phyloP scores from a whole-genome alignment of 2,329 filamentous ascomycete species.

The Aspergillus felis region DNA sequence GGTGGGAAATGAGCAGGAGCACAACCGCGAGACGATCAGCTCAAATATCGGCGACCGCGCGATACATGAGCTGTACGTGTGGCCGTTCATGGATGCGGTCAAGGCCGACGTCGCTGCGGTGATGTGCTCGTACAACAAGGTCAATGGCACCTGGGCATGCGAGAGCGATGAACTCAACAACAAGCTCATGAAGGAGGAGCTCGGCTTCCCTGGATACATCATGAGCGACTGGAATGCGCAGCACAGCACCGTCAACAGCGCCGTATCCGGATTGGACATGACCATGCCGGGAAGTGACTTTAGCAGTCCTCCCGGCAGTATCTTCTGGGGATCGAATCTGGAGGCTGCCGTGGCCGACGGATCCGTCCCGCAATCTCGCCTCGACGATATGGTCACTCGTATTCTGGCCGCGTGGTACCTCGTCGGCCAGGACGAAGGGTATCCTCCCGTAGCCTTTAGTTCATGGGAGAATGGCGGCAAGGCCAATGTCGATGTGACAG shows the following conservation, averaged over 20 bases:
- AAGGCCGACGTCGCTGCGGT: constrained; percentile 57
- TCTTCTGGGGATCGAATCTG: constrained; percentile 38
- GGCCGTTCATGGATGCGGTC: constrained; percentile 73
- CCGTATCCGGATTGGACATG: constrained; percentile 76
- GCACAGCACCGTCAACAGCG: constrained; percentile 63
- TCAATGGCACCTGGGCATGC: constrained; percentile 78
- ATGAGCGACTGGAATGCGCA: constrained; percentile 79
- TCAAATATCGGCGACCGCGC: constrained; percentile 67
- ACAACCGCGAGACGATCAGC: constrained; percentile 24
- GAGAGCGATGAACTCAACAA: constrained; percentile 76
- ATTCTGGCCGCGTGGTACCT: constrained; percentile 50
- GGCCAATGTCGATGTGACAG: constrained; percentile 35
- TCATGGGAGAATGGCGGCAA: constrained; percentile 43
- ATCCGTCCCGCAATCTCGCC: constrained; percentile 50
- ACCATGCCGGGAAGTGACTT: constrained; percentile 65
- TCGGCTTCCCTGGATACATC: constrained; percentile 77
- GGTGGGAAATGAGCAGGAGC: constrained; percentile 66
- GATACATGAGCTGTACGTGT: constrained; percentile 70
- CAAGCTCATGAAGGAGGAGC: constrained; percentile 70
- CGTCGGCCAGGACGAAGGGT: constrained; percentile 44
- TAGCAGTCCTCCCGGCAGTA: constrained; percentile 18
- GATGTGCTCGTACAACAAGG: constrained; percentile 53
- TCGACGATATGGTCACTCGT: constrained; percentile 59
- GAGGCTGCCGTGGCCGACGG: constrained; percentile 58
- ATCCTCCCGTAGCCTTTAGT: constrained; percentile 43